Base-by-base conservation (phyloP, 2,329 filamentous ascomycete species). In the Lasiodiplodia citricola region DNA sequence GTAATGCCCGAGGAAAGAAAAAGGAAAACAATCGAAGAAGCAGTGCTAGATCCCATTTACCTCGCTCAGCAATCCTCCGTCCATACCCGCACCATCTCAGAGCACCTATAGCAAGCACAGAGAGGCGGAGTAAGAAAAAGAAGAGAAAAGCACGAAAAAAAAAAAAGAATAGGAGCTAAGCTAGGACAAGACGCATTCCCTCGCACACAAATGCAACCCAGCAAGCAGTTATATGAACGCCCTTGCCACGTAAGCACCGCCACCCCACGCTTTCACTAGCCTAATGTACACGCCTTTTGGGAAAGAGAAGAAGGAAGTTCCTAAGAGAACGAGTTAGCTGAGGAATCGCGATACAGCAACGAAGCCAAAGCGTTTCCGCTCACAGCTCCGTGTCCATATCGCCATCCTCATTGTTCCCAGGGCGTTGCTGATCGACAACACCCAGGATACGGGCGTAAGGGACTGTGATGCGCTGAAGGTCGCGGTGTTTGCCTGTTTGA, bases 391-490 rank as follows among this genome's bases (percentile, higher is more conserved):
- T 67, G 31, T 67, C 65, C 65, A 67, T 67, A 6, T 44, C 65
- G 38, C 64, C 51, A 31, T 38, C 55, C 21, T 52, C 55, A 37
- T 66, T 55, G 28, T 21, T 52, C 6, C 28, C 54, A 13, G 66
- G 37, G 18, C 44, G 54, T 14, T 52, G 41, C 35, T 62, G 56
- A 23, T 69, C 68, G 41, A 66, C 64, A 16, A 80, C 73, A 38
- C 74, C 76, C 1, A 80, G 76, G 7, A 80, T 71, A n/a, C 92
- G 89, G 14, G 95, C 95, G 79, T 98, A 98, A 71, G 96, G 95
- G 31, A 97, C 92, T n/a, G 93, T 97, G 52, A 97, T 87, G 31
- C 96, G 88, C 80, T 99, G 96, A 37, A 99, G 85, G 77, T 98
- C 96, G 68, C 96, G 90, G 81, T 96, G 95, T 89, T 98, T 98